A percentile compares a stretch with the other conserved stretches of the same genome.
Evolutionary conservation across 192 early-diverging fungal species (phyloP).

Genomic region (Radiomyces spectabilis): DNA sequence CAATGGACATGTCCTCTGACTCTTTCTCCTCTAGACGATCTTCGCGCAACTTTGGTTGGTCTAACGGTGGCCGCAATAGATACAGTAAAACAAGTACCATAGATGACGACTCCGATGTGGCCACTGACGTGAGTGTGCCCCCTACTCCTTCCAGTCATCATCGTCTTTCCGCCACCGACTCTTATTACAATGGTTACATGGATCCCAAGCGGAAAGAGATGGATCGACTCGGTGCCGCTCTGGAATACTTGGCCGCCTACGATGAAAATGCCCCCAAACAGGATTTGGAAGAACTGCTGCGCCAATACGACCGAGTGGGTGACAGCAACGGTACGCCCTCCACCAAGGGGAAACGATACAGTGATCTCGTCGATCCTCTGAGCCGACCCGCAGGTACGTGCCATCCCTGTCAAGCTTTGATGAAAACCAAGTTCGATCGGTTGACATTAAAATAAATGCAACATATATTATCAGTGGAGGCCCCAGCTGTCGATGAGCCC

Average conservation of each 20-base stretch:
- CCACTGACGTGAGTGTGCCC: too few relatives aligned
- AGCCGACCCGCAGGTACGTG: slow-evolving; percentile 15
- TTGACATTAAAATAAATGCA: not conserved
- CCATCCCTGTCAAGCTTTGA: not conserved
- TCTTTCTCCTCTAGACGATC: too few relatives aligned
- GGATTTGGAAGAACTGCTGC: slow-evolving; percentile 30
- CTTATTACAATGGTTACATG: not conserved
- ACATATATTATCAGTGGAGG: not conserved
- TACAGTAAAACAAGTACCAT: too few relatives aligned
- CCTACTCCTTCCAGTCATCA: slow-evolving; percentile 1
- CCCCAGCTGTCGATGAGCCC: slow-evolving; percentile 25
- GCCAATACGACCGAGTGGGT: slow-evolving; percentile 22
- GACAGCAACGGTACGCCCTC: not conserved
- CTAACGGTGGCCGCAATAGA: too few relatives aligned
- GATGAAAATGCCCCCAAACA: slow-evolving; percentile 6
- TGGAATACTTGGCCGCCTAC: not conserved
- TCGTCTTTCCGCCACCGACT: not conserved
- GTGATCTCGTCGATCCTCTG: slow-evolving; percentile 19
- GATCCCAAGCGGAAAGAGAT: not conserved
- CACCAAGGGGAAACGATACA: slow-evolving; percentile 14
- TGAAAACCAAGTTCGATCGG: not conserved
- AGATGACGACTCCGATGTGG: too few relatives aligned
- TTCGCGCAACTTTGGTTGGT: too few relatives aligned
- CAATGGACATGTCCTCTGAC: too few relatives aligned
- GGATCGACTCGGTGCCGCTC: not conserved